Evolutionary conservation across 139 green algal species (phyloP), one percentile per base, ranked within the genome.

Genomic region (Medakamo hakoo): DNA sequence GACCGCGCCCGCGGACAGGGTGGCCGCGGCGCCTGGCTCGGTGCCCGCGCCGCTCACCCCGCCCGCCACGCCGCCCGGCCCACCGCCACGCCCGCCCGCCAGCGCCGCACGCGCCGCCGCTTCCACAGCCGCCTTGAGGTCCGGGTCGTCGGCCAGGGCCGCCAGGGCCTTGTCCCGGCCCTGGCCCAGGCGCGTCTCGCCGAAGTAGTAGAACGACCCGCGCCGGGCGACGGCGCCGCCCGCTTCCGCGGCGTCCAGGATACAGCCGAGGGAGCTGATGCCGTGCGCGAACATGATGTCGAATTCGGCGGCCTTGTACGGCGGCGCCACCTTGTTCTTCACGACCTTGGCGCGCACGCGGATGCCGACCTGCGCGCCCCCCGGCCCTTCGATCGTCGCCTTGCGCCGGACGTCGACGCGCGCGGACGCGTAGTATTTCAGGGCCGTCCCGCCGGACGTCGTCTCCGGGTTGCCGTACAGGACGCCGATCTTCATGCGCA

Each of bases 281-380:
- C 89, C 89, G 59, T 48, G 49, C 22, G 78, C 81, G 73, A 87
- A 96, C 57, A 91, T 70, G 64, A 97, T 89, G 74, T 97, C 91
- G 67, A 97, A 91, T 66, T 92, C 77, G 14, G 82, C 86, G 32
- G 82, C 56, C 63, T 81, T 82, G 73, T 81, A 81, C 1, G 83
- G 83, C 24, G 84, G 79, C 3, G 82, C 80, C 24, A 87, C 74
- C 75, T 97, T 97, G 86, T 97, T 97, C 80, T 97, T 97, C 1
- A 84, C 85, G 23, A 94, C 79, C 68, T 86, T 89, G 60, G 71
- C 71, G 58, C 56, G 76, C n/a, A 90, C 79, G 5, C 73, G 68
- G 71, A 89, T 87, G 58, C 83, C 87, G 14, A 84, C 68, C 30
- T 73, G 63, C 20, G 71, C 71, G 16, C 75, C 66, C 14, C 59